Evolutionary conservation across 805 yeast species (phyloP).

Genomic region (Saturnispora galanensis): DNA sequence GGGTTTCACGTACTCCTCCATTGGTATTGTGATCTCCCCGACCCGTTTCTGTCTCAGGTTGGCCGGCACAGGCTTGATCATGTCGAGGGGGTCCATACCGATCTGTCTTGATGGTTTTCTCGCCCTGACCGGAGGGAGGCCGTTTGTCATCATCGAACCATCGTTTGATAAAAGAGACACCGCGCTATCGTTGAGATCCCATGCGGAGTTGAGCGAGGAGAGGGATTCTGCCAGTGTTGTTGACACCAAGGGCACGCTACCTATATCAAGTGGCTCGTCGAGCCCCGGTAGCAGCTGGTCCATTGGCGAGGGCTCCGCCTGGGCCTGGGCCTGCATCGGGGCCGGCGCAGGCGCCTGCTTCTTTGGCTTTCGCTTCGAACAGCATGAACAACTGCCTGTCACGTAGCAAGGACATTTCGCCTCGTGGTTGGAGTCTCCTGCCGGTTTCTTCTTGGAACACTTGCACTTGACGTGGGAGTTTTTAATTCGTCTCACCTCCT

Average conservation of each 20-base stretch:
- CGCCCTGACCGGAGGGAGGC: constrained; percentile 10
- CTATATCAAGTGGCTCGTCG: too few relatives aligned
- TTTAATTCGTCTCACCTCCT: constrained; percentile 59
- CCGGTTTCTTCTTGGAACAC: constrained; percentile 45
- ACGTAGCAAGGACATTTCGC: constrained; percentile 26
- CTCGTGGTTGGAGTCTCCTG: constrained; percentile 17
- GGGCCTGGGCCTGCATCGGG: too few relatives aligned
- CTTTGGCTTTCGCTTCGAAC: constrained; percentile 18
- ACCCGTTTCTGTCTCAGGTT: constrained; percentile 20
- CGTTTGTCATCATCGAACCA: too few relatives aligned
- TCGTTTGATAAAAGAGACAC: constrained; percentile 16
- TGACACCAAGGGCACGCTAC: background rate
- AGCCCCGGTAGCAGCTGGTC: too few relatives aligned
- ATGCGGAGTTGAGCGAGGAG: background rate
- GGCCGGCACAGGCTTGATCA: constrained; percentile 8
- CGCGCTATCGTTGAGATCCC: constrained; percentile 16
- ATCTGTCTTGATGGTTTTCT: constrained; percentile 20
- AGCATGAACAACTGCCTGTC: constrained; percentile 27
- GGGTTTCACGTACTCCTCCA: constrained; percentile 30
- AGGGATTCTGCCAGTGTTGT: background rate
- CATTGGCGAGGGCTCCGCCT: too few relatives aligned
- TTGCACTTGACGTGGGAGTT: constrained; percentile 61
- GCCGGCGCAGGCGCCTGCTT: constrained; percentile 4
- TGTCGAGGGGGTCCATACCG: constrained; percentile 23
- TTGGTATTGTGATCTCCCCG: constrained; percentile 27